These are phyloP conservation scores for Phytophthora ramorum DNA, from an alignment of 352 stramenopile species.

Conservation along the genomic window DNA sequence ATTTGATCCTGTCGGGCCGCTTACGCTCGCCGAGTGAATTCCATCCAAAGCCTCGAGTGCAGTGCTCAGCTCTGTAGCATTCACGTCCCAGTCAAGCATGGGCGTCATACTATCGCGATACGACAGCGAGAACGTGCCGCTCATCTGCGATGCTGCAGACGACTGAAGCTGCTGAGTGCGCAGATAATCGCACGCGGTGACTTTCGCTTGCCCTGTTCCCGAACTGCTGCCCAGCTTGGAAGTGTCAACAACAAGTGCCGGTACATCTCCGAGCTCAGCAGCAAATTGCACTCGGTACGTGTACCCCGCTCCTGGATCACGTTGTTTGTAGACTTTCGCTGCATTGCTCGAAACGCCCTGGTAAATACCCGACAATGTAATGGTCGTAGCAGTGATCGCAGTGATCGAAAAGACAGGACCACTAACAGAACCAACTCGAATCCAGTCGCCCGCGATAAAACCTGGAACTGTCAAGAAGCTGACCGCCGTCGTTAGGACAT, in stretches of 20 bases:
- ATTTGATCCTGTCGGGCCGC: conserved; percentile 34
- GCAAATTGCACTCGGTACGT: conserved; percentile 82
- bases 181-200: conserved; percentile 89
- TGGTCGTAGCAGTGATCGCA: conserved; percentile 60
- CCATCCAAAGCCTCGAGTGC: conserved; percentile 75
- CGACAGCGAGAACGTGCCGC: conserved; percentile 86
- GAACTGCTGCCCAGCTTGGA: conserved; percentile 48
- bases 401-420: conserved; percentile 90
- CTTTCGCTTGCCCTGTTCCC: conserved; percentile 45
- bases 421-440: conserved; percentile 82
- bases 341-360: conserved; percentile 53
- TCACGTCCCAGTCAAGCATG: conserved; percentile 76
- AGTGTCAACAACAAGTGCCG: conserved; percentile 59
- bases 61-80: conserved; percentile 48
- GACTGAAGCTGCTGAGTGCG: conserved; percentile 80
- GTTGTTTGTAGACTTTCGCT: conserved; percentile 89
- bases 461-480: conserved; percentile 56
- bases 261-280: conserved; percentile 76
- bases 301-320: conserved; percentile 47
- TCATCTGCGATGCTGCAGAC: conserved; percentile 56
- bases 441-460: conserved; percentile 92
- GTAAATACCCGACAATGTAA: conserved; percentile 92
- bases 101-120: conserved; percentile 77
- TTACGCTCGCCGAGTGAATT: conserved; percentile 81
- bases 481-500: conserved; percentile 59